phyloP scores from a whole-genome alignment of 352 stramenopile genomes.

The Pythium grandisporangium region DNA sequence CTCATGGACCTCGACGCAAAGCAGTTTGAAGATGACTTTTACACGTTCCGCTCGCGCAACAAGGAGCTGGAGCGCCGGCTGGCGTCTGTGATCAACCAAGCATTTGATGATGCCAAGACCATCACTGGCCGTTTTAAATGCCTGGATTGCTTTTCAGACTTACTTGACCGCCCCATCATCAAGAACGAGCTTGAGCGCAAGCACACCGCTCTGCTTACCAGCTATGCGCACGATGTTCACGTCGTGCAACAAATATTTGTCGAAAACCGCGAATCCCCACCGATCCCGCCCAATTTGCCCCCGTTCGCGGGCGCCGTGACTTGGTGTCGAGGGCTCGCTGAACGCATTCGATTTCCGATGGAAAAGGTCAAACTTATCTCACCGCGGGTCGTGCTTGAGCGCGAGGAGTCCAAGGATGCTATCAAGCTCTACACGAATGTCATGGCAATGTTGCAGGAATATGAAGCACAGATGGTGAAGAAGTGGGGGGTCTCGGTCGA shows the following conservation, averaged over 20 bases:
- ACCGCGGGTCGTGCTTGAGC: conserved; percentile 70
- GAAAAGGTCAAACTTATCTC: conserved; percentile 77
- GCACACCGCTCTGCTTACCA: conserved; percentile 66
- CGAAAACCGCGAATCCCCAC: conserved; percentile 77
- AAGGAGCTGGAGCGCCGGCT: conserved; percentile 86
- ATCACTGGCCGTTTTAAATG: conserved; percentile 85
- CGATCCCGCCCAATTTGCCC: conserved; percentile 83
- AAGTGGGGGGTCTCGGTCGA: conserved; percentile 77
- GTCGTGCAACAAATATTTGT: conserved; percentile 87
- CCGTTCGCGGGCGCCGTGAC: conserved; percentile 87
- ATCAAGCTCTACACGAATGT: conserved; percentile 89
- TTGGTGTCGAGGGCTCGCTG: conserved; percentile 81
- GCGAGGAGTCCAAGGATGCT: conserved; percentile 85
- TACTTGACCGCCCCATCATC: conserved; percentile 78
- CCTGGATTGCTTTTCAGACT: conserved; percentile 86
- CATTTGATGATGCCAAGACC: conserved; percentile 89
- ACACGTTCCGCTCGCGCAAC: conserved; percentile 82
- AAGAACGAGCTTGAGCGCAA: conserved; percentile 88
- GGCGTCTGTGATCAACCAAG: conserved; percentile 85
- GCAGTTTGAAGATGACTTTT: conserved; percentile 89
- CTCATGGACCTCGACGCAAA: conserved; percentile 87
- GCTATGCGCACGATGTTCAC: conserved; percentile 76
- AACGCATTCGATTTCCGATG: conserved; percentile 88
- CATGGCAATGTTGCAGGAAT: conserved; percentile 74
- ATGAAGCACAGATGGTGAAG: conserved; percentile 75